Base-by-base conservation (phyloP, 2,329 filamentous ascomycete species). In the Colletotrichum gigasporum region DNA sequence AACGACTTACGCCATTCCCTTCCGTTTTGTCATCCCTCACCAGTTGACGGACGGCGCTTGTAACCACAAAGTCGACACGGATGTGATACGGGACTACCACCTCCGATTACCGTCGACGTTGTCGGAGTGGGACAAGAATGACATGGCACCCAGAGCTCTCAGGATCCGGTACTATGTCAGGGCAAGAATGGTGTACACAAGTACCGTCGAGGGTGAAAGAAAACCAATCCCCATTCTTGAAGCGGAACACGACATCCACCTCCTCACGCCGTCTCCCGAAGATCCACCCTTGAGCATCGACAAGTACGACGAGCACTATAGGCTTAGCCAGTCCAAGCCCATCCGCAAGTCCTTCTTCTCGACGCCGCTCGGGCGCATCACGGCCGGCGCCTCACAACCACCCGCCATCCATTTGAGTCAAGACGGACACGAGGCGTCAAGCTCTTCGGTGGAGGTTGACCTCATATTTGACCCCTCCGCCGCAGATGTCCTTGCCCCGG, bases 21-120 rank as follows among this genome's bases (percentile, higher is more conserved):
- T 88, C 75, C 74, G 85, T 73, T 88, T 88, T 68, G 80, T 87
- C 60, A 80, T 88, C 12, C 86, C 86, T 14, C 77, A 78, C 67
- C 81, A 86, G 56, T 81, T 88, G 59, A 87, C 85, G 9, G 76
- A 87, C 41, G 80, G 79, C 61, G 84, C 85, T 11, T 88, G 86
- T 77, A 82, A 76, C 68, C 85, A 88, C 75, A 66, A 71, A n/a
- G 78, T 80, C 59, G 73, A 77, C 30, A 77, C 78, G 32, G 74
- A 76, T 12, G 74, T 74, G 41, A 76, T 88, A 22, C 78, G 79
- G 50, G 82, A 84, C 34, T 77, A 82, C 39, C 86, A 88, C 73
- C 72, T 85, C 26, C 78, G 80, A 9, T 76, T 87, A 11, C 85
- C 85, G 1, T 85, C 86, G 0, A 82, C 81, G 9, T 73, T 87